phyloP scores from a whole-genome alignment of 768 basidiomycete species.

The Hypholoma sublateritium region DNA sequence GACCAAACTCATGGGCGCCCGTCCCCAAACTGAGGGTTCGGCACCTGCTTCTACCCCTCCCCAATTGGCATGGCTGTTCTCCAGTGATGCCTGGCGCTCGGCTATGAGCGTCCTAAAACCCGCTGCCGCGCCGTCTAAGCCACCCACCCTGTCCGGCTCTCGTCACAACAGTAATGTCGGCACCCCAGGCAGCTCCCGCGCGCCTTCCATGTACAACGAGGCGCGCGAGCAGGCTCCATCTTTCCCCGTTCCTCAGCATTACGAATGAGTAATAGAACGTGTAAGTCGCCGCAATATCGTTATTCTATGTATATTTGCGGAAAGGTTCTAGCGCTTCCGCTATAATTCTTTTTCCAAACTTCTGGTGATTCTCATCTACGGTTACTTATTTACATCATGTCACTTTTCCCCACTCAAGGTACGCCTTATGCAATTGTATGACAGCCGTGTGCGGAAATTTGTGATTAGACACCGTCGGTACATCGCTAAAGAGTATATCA shows the following conservation, averaged over 20 bases:
- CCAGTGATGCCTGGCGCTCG: slow-evolving; percentile 18
- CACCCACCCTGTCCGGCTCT: background rate
- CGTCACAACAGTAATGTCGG: slow-evolving; percentile 9
- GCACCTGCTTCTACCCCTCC: slow-evolving; percentile 20
- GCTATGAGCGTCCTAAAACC: slow-evolving; percentile 20
- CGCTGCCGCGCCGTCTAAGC: slow-evolving; percentile 3
- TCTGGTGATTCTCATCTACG: background rate
- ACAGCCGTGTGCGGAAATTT: background rate
- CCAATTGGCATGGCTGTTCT: slow-evolving; percentile 20
- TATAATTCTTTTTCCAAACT: background rate
- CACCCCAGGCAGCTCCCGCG: slow-evolving; percentile 1
- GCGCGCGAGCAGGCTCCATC: slow-evolving; percentile 19
- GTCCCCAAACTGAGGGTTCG: slow-evolving; percentile 20
- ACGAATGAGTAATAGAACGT: slow-evolving; percentile 5
- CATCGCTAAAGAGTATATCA: too few species aligned
- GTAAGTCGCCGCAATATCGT: background rate
- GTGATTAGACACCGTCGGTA: background rate
- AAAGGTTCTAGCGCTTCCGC: background rate
- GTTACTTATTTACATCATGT: background rate
- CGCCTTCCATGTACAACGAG: background rate
- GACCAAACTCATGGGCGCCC: slow-evolving; percentile 42
- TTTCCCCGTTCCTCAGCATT: slow-evolving; percentile 42
- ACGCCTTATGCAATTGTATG: background rate
- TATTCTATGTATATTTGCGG: slow-evolving; percentile 1
- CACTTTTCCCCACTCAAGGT: background rate